Evolutionary conservation across 306 rosid species (phyloP).

Genomic region (Sechiopsis laciniata): DNA sequence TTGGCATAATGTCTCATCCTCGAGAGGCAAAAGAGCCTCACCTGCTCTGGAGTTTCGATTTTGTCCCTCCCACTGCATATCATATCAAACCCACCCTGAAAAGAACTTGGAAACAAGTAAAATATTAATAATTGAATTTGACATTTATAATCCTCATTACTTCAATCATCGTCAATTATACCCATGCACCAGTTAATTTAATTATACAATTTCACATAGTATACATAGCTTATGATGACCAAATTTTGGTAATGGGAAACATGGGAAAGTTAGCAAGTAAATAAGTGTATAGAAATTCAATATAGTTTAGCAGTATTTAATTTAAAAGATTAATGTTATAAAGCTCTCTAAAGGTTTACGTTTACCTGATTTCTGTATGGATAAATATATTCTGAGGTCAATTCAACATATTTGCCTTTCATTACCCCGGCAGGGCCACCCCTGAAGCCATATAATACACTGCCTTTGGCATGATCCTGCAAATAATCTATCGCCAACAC

Average conservation of each 20-base stretch:
- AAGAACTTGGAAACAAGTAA: neutral
- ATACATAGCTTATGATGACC: neutral
- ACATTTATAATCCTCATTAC: neutral
- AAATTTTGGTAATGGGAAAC: neutral
- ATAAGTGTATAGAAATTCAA: neutral
- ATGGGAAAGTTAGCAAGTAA: neutral
- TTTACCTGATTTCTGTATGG: constrained; percentile 90
- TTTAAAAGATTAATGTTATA: neutral
- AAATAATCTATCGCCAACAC: constrained; percentile 54
- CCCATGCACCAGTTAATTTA: neutral
- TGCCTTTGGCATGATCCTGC: constrained; percentile 69
- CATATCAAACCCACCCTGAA: constrained; percentile 99
- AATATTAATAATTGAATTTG: neutral
- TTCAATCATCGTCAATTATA: neutral
- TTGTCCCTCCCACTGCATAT: constrained; percentile 98
- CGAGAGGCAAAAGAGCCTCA: constrained; percentile 27
- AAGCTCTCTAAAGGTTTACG: constrained; percentile 26
- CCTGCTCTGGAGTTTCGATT: constrained; percentile 99
- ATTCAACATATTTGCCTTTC: constrained; percentile 80
- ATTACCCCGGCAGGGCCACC: constrained; percentile 99
- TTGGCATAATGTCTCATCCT: neutral
- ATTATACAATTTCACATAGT: neutral
- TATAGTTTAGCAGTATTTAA: neutral
- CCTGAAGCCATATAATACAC: constrained; percentile 79
- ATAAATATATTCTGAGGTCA: constrained; percentile 63